Percentiles rank a stretch among this genome's conserved stretches.
Evolutionary conservation across 2,329 filamentous ascomycete species (phyloP).

Genomic region (Zelopaecilomyces penicillatus): DNA sequence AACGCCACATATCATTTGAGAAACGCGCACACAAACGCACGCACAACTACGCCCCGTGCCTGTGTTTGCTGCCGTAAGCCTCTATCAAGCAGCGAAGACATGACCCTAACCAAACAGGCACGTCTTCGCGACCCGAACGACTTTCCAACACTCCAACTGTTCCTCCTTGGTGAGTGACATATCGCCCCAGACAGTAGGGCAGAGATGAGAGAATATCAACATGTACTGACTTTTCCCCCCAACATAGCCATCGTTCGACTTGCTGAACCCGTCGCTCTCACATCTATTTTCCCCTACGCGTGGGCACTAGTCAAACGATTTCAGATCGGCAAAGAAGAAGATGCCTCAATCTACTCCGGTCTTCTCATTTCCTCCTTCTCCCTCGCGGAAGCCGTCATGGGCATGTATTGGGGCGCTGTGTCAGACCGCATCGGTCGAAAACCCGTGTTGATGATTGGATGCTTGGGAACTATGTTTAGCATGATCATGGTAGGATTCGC

Average conservation of each 20-base stretch:
- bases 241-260: constrained; percentile 76
- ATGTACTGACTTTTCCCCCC: constrained; percentile 11
- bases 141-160: constrained; percentile 76
- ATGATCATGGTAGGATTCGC: constrained; percentile 78
- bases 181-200: not conserved
- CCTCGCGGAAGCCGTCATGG: constrained; percentile 72
- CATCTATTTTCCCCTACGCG: constrained; percentile 87
- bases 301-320: constrained; percentile 76
- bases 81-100: constrained; percentile 33
- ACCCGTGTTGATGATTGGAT: constrained; percentile 74
- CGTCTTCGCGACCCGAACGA: constrained; percentile 55
- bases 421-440: constrained; percentile 80
- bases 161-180: constrained; percentile 62
- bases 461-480: constrained; percentile 72
- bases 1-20: not conserved
- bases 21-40: constrained; percentile 16
- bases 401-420: constrained; percentile 79
- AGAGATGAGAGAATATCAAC: not conserved
- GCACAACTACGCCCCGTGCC: constrained; percentile 16
- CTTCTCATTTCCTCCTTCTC: constrained; percentile 81
- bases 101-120: constrained; percentile 44
- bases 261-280: constrained; percentile 85
- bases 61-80: constrained; percentile 38
- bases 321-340: constrained; percentile 58
- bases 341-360: constrained; percentile 83